Evolutionary conservation across 1,284 basidiomycete species (phyloP).

Genomic region (Trichosporon asahii): DNA sequence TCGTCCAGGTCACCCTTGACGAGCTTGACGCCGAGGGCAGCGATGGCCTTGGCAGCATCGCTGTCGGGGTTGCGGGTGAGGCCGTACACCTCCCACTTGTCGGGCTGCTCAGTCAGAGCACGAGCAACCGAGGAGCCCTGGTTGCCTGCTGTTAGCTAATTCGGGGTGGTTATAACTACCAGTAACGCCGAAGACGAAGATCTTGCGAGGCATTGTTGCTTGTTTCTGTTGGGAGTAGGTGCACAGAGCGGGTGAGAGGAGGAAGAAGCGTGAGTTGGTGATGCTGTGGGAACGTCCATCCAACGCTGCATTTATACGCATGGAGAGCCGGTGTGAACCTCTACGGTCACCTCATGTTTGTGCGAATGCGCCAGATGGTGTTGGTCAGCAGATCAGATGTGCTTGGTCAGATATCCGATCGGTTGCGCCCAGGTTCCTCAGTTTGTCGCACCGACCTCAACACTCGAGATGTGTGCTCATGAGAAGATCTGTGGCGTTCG

Average conservation of each 20-base stretch:
- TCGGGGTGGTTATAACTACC: not conserved
- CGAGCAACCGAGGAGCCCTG: conserved; percentile 25
- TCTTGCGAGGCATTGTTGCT: not conserved
- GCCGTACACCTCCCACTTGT: conserved; percentile 22
- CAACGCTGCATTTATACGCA: too few relatives aligned
- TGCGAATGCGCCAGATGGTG: too few relatives aligned
- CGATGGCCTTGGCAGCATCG: conserved; percentile 10
- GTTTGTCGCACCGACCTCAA: too few relatives aligned
- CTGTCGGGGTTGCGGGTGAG: conserved; percentile 26
- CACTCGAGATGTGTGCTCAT: too few relatives aligned
- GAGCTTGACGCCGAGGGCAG: conserved; percentile 24
- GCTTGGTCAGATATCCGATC: too few relatives aligned
- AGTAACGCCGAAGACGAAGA: conserved; percentile 26
- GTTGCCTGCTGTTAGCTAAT: not conserved
- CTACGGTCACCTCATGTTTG: too few relatives aligned
- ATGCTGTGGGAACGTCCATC: too few relatives aligned
- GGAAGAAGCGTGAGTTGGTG: too few relatives aligned
- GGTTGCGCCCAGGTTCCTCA: too few relatives aligned
- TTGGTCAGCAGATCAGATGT: too few relatives aligned
- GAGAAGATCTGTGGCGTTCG: too few relatives aligned
- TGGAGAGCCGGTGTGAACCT: too few relatives aligned
- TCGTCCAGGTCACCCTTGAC: conserved; percentile 26
- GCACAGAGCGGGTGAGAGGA: not conserved
- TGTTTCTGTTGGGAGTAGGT: not conserved
- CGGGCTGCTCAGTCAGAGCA: conserved; percentile 18